phyloP scores from a whole-genome alignment of 2,329 filamentous ascomycete genomes.

The Fusarium anthophilum region DNA sequence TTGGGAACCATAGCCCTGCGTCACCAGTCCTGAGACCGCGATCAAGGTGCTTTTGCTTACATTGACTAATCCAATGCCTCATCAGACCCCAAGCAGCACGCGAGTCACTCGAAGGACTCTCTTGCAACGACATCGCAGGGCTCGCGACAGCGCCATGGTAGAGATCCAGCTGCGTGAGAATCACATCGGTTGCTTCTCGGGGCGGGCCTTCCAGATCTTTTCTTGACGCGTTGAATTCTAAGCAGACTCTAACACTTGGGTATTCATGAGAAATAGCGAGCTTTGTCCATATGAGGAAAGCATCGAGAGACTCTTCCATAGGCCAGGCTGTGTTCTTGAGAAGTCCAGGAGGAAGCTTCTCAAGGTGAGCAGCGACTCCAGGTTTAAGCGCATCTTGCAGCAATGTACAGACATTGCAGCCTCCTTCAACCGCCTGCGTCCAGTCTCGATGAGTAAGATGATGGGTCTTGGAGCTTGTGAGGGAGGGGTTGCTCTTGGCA shows the following conservation, averaged over 20 bases:
- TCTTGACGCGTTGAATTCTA: not conserved
- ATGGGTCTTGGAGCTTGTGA: not conserved
- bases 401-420: not conserved
- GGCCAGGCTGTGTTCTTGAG: not conserved
- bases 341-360: not conserved
- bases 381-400: fast-evolving
- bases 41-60: fast-evolving
- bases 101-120: fast-evolving
- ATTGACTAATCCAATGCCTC: not conserved
- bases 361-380: not conserved
- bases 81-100: not conserved
- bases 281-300: not conserved
- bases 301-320: not conserved
- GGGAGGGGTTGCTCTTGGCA: not conserved
- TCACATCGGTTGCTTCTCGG: not conserved
- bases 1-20: not conserved
- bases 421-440: not conserved
- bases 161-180: too few relatives aligned
- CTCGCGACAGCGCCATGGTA: not conserved
- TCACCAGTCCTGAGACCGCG: fast-evolving
- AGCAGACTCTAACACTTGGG: not conserved
- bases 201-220: not conserved
- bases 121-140: not conserved
- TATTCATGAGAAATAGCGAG: too few relatives aligned
- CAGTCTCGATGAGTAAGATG: not conserved